A percentile compares a stretch with the other conserved stretches of the same genome.
These are phyloP conservation scores for Caloboletus firmus DNA, from an alignment of 1,284 basidiomycete genomes.

Conservation along the genomic window DNA sequence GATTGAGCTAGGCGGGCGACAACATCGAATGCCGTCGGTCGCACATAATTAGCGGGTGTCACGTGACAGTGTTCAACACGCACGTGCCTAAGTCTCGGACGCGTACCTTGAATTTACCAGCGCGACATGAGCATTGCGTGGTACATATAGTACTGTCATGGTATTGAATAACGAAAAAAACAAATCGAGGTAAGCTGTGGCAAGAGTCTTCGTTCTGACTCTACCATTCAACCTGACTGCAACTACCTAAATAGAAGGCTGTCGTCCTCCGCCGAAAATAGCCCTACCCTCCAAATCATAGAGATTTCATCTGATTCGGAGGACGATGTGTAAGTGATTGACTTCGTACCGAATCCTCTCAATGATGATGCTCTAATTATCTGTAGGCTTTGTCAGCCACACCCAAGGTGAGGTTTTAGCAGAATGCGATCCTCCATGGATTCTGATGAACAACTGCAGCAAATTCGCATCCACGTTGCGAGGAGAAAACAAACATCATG, in stretches of 20 bases:
- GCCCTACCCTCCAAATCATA: constrained; percentile 39
- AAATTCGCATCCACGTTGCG: background rate
- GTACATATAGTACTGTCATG: constrained; percentile 8
- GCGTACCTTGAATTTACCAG: background rate
- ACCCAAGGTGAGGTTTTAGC: constrained; percentile 13
- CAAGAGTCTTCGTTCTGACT: background rate
- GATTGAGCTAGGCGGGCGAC: constrained; percentile 84
- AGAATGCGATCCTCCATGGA: background rate
- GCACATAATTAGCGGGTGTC: background rate
- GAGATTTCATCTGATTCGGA: constrained; percentile 55
- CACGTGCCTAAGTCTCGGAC: constrained; percentile 15
- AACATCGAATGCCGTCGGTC: rapidly evolving
- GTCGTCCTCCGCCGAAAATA: background rate
- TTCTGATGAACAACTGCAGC: constrained; percentile 6
- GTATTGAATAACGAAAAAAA: constrained; percentile 1
- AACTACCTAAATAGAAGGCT: background rate
- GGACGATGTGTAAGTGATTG: constrained; percentile 33
- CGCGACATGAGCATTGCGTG: background rate
- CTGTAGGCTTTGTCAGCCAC: constrained; percentile 11
- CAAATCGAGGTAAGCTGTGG: constrained; percentile 14
- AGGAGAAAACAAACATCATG: background rate
- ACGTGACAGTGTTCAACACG: constrained; percentile 17
- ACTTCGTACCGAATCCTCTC: background rate
- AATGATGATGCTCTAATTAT: background rate
- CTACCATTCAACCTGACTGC: background rate